Base-by-base conservation (phyloP, 306 rosid genomes). In the Gastrolobium villosum region DNA sequence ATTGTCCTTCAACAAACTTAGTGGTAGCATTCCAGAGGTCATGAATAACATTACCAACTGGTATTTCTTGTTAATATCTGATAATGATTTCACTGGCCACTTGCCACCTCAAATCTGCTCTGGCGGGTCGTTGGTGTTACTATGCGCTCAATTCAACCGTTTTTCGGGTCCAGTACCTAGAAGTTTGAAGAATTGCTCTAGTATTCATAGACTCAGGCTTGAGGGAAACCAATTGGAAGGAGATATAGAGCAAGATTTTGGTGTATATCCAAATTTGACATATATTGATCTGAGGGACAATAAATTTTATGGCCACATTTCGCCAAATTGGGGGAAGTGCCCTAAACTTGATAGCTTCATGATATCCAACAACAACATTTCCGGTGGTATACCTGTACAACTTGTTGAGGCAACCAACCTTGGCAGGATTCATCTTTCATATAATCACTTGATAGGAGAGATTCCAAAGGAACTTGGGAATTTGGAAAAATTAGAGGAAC, bases 381-480 rank as follows among this genome's bases (percentile, higher is more conserved):
- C 83, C 34, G 86, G 86, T 41, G 72, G 46, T 5, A 79, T 84
- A 54, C 84, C 82, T 11, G 7, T 65, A 39, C 67, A 79, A 6
- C 53, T 84, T 62, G 70, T 35, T 15, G 71, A 46, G 13, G 56
- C 65, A 36, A 31, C 59, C 35, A 75, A 69, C 10, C 45, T 87
- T 1, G 75, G 49, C 8, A 5, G 2, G 20, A 78, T 85, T 45
- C 62, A 87, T 11, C 85, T 85, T 36, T 85, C 82, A 52, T 81
- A 78, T 0, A 87, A 85, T 15, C 66, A 13, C 37, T 65, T 89
- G 44, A 44, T 14, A 0, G 88, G 88, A 59, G 59, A 70, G 11
- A 67, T 87, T 74, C 86, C 93, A 10, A 84, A 35, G 65, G 88
- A 84, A 41, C 10, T 89, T 9, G 76, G 79, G 11, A 53, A 48